phyloP scores from a whole-genome alignment of 2,329 filamentous ascomycete species.

The Sphaerulina vaccinii region DNA sequence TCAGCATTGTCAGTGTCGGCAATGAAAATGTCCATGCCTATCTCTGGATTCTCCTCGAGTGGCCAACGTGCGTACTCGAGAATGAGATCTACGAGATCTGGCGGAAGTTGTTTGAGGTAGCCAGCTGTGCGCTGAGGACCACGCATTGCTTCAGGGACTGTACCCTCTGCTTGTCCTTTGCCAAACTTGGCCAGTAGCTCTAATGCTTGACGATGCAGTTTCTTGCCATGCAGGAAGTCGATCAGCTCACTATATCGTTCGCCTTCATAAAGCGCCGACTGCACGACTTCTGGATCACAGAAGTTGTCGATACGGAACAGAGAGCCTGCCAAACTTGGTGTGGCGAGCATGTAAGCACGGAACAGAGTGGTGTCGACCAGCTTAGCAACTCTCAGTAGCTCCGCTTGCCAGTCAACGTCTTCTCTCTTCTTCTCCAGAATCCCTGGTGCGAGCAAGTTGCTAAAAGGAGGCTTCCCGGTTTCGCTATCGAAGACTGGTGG shows the following conservation, averaged over 20 bases:
- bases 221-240: constrained; percentile 97
- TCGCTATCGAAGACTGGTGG: constrained; percentile 46
- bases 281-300: constrained; percentile 92
- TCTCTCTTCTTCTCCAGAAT: constrained; percentile 33
- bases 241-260: constrained; percentile 89
- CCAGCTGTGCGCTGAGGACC: constrained; percentile 81
- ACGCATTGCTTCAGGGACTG: constrained; percentile 58
- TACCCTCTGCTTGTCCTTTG: constrained; percentile 49
- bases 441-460: constrained; percentile 39
- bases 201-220: constrained; percentile 81
- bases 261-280: constrained; percentile 84
- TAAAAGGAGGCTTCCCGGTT: constrained; percentile 45
- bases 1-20: constrained; percentile 95
- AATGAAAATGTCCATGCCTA: constrained; percentile 90
- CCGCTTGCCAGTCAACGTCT: constrained; percentile 63
- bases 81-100: constrained; percentile 85
- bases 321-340: constrained; percentile 78
- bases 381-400: constrained; percentile 72
- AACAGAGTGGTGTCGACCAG: constrained; percentile 94
- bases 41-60: constrained; percentile 65
- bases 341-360: constrained; percentile 89
- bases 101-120: constrained; percentile 85
- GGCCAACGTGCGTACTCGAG: constrained; percentile 92
- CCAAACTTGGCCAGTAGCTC: constrained; percentile 82
- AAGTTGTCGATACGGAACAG: constrained; percentile 96